Conservation (phyloP, 768 basidiomycete genomes). For the Chalciporus sphaerocephalus region DNA sequence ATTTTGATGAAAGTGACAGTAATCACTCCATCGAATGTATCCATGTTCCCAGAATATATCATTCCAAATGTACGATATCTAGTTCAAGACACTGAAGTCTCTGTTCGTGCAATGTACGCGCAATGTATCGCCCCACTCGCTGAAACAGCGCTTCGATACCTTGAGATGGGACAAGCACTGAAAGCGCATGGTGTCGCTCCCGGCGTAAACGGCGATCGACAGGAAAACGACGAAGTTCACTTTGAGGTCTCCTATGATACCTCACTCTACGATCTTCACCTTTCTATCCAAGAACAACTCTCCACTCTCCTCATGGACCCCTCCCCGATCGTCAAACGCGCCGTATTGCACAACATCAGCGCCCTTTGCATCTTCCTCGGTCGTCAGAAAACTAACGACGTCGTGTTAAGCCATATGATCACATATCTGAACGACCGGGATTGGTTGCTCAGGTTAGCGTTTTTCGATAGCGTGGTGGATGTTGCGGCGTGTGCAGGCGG, state of each 20-base stretch:
- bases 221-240: constrained; percentile 73
- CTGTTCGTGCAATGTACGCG: constrained; percentile 77
- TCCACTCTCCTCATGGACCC: constrained; percentile 83
- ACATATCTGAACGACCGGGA: constrained; percentile 85
- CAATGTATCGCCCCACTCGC: constrained; percentile 83
- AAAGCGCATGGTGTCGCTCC: constrained; percentile 72
- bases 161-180: constrained; percentile 91
- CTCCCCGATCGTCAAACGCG: constrained; percentile 86
- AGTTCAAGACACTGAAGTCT: constrained; percentile 77
- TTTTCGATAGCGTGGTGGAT: constrained; percentile 94
- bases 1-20: constrained; percentile 65
- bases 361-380: constrained; percentile 92
- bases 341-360: constrained; percentile 82
- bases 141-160: constrained; percentile 78
- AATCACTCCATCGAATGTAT: constrained; percentile 56
- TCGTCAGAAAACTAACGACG: constrained; percentile 89
- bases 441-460: constrained; percentile 86
- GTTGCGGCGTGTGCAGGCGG: constrained; percentile 93
- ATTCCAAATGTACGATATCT: constrained; percentile 85
- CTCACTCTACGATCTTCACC: constrained; percentile 80
- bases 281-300: constrained; percentile 82
- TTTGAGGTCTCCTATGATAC: constrained; percentile 92
- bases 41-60: constrained; percentile 93
- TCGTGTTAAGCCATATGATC: constrained; percentile 85
- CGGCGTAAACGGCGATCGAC: constrained; percentile 40